Conservation (phyloP, 768 basidiomycete genomes). For the Boletus eberwhitei region DNA sequence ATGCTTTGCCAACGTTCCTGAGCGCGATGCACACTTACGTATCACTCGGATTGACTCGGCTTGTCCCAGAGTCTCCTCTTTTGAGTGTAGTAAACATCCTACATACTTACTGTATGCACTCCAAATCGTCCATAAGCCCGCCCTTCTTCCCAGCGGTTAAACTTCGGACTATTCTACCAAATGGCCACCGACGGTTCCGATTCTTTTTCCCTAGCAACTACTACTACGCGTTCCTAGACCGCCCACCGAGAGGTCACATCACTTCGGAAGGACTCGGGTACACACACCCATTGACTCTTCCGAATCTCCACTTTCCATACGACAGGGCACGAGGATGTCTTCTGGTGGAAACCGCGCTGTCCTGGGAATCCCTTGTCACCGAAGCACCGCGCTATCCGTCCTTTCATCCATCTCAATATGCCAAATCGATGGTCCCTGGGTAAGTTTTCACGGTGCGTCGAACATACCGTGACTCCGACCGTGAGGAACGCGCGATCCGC, state of each 20-base stretch:
- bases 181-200: neutral
- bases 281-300: constrained; percentile 1
- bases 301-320: constrained; percentile 7
- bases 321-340: constrained; percentile 18
- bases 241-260: neutral
- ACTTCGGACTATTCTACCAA: neutral
- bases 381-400: constrained; percentile 5
- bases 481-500: constrained; percentile 14
- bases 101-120: neutral
- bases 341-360: constrained; percentile 11
- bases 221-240: constrained; percentile 1
- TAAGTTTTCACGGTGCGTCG: constrained; percentile 1
- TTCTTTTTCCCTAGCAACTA: neutral
- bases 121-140: neutral
- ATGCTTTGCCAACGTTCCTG: neutral
- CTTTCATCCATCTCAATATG: constrained; percentile 7
- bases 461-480: too few species aligned
- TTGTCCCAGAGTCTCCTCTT: neutral
- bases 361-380: constrained; percentile 16
- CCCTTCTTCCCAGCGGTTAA: neutral
- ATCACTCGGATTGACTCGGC: constrained; percentile 13
- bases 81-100: neutral
- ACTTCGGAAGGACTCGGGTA: constrained; percentile 16
- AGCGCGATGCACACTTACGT: constrained; percentile 7
- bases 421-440: constrained; percentile 8